Percentiles rank a stretch among this genome's conserved stretches.
These are phyloP conservation scores for Tilletia horrida DNA, from an alignment of 1,284 basidiomycete genomes.

Conservation along the genomic window DNA sequence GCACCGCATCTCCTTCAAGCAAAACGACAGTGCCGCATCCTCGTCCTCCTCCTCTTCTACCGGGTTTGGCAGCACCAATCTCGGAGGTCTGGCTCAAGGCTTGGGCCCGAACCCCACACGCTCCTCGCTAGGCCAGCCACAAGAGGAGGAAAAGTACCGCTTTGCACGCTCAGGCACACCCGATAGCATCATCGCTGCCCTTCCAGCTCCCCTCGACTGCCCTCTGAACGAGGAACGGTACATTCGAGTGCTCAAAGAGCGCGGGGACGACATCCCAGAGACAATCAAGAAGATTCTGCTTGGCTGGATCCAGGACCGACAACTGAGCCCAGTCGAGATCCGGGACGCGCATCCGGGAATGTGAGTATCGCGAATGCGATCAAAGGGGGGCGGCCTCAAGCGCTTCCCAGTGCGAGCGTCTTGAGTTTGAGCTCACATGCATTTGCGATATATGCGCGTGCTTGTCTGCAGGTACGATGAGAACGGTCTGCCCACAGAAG, in stretches of 20 bases:
- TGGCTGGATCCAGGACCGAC: constrained; percentile 39
- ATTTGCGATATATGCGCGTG: too few relatives aligned
- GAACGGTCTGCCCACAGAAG: constrained; percentile 39
- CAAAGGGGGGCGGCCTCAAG: too few relatives aligned
- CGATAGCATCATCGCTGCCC: constrained; percentile 23
- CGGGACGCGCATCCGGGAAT: constrained; percentile 23
- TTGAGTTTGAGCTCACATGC: too few relatives aligned
- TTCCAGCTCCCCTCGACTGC: constrained; percentile 32
- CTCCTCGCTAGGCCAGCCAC: background rate
- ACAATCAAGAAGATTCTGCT: constrained; percentile 30
- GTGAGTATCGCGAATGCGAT: background rate
- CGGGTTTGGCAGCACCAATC: background rate
- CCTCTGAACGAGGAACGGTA: constrained; percentile 41
- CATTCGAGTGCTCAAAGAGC: constrained; percentile 28
- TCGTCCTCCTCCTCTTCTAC: background rate
- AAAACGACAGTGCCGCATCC: background rate
- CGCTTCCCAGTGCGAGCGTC: too few relatives aligned
- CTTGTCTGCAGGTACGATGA: constrained; percentile 29
- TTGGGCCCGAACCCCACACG: background rate
- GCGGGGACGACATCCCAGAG: constrained; percentile 22
- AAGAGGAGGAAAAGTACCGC: background rate
- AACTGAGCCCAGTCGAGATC: constrained; percentile 45
- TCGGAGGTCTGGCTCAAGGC: constrained; percentile 1
- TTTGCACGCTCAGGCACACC: constrained; percentile 3
- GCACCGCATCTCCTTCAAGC: background rate